phyloP scores from a whole-genome alignment of 345 rosid species.

The Gynandropsis gynandra region DNA sequence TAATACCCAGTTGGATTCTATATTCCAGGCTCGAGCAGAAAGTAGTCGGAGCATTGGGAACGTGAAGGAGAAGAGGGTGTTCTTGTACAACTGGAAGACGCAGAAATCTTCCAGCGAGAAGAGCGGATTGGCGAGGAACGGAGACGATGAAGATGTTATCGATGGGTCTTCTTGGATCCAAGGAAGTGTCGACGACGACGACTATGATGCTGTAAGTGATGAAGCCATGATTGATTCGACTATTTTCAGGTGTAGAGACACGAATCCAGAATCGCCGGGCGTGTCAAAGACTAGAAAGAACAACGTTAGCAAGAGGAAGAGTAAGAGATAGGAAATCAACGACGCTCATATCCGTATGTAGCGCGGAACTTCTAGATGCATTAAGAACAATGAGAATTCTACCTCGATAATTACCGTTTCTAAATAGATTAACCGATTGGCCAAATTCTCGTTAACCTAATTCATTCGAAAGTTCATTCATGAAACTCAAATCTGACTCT shows the following conservation, averaged over 20 bases:
- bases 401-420: too few relatives aligned
- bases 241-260: constrained; percentile 48
- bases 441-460: too few relatives aligned
- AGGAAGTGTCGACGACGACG: constrained; percentile 37
- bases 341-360: too few relatives aligned
- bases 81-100: constrained; percentile 73
- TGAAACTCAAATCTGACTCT: too few relatives aligned
- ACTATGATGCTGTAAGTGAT: constrained; percentile 56
- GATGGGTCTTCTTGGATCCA: constrained; percentile 46
- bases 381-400: too few relatives aligned
- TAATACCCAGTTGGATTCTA: constrained; percentile 25
- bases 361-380: too few relatives aligned
- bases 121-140: constrained; percentile 34
- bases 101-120: constrained; percentile 54
- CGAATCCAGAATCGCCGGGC: constrained; percentile 35
- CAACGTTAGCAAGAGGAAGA: constrained; percentile 38
- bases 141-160: constrained; percentile 28
- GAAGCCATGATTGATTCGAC: constrained; percentile 42
- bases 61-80: constrained; percentile 53
- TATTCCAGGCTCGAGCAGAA: constrained; percentile 28
- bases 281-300: constrained; percentile 33
- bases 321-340: constrained; percentile 55
- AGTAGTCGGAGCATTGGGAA: constrained; percentile 19
- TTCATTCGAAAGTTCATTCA: too few relatives aligned
- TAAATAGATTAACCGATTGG: too few relatives aligned